Base-by-base conservation (phyloP, 2,329 filamentous ascomycete genomes). In the Lachnellula arida region DNA sequence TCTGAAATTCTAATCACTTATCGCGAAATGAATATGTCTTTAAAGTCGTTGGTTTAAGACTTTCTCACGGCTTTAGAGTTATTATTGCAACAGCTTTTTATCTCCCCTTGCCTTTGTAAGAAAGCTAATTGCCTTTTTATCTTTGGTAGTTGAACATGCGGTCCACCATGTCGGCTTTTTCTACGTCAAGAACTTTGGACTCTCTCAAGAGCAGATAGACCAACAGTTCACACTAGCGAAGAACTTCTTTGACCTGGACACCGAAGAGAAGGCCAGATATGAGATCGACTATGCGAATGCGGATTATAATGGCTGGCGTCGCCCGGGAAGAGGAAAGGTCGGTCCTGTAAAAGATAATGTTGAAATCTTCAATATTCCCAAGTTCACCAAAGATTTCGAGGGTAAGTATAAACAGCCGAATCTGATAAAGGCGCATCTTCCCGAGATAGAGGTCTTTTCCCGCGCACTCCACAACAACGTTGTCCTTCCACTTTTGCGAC, bases 151-250 rank as follows among this genome's bases (percentile, higher is more conserved):
- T 2, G 73, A 77, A 17, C 75, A 82, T 60, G 80, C 80, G 3
- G 76, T 79, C 0, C 71, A 73, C 37, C 63, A 75, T 51, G 71
- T 76, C 60, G 80, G 82, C 0, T 82, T 86, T 71, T 86, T 86
- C 71, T 85, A 85, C 58, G 78, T 86, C 19, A 79, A 78, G 56
- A 84, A 85, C 69, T 85, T 81, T 58, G 82, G 81, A 34, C 74
- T 86, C n/a, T 72, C 70, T 0, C 81, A 85, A 65, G 81, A 84
- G 47, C 73, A 83, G 65, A 76, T 86, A 1, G 78, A 86, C 60
- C 72, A 74, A 5, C 82, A 86, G 60, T 86, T 85, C 59, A 80
- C 82, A 12, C 75, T 86, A 2, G 82, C 78, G 1, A 80, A 81
- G 55, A 74, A 79, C 37, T 77, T 86, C 59, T 85, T 85, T 63